Percentiles rank a stretch among this genome's conserved stretches.
These are phyloP conservation scores for Mortierella sp. DNA, from an alignment of 371 early-diverging fungal genomes.

Conservation along the genomic window DNA sequence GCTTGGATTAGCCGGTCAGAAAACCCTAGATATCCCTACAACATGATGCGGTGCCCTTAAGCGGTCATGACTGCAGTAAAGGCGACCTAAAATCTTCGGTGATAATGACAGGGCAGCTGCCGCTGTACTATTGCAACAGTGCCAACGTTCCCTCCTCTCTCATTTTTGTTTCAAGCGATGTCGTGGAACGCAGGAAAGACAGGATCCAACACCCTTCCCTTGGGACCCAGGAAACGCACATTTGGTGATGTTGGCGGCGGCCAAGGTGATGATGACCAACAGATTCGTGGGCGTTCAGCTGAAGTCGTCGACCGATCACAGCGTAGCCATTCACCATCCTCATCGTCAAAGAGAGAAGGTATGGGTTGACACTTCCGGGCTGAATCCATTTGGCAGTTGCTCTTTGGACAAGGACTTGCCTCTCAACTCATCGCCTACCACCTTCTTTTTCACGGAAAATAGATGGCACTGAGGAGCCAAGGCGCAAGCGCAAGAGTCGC, in stretches of 20 bases:
- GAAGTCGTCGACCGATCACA: conserved; percentile 49
- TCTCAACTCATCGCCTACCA: neutral
- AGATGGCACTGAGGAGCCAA: conserved; percentile 56
- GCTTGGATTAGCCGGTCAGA: too few species aligned
- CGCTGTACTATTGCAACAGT: too few species aligned
- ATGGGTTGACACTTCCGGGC: neutral
- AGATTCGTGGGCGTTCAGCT: conserved; percentile 39
- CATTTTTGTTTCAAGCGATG: conserved; percentile 15
- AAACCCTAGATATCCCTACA: too few species aligned
- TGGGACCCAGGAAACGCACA: conserved; percentile 60
- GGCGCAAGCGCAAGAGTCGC: conserved; percentile 76
- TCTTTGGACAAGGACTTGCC: too few species aligned
- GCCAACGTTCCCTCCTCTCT: too few species aligned
- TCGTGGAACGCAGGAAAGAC: conserved; percentile 51
- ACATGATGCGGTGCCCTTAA: too few species aligned
- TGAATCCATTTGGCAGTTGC: neutral
- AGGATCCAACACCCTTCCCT: conserved; percentile 66
- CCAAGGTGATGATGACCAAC: conserved; percentile 19
- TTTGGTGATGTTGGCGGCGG: conserved; percentile 38
- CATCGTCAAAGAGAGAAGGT: conserved; percentile 9
- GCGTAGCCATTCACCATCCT: conserved; percentile 3
- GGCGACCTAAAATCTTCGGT: too few species aligned
- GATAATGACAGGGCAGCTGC: too few species aligned
- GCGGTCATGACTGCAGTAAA: too few species aligned
- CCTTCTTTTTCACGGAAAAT: neutral